Evolutionary conservation across 306 rosid genomes (phyloP).

Genomic region (Malus sylvestris): DNA sequence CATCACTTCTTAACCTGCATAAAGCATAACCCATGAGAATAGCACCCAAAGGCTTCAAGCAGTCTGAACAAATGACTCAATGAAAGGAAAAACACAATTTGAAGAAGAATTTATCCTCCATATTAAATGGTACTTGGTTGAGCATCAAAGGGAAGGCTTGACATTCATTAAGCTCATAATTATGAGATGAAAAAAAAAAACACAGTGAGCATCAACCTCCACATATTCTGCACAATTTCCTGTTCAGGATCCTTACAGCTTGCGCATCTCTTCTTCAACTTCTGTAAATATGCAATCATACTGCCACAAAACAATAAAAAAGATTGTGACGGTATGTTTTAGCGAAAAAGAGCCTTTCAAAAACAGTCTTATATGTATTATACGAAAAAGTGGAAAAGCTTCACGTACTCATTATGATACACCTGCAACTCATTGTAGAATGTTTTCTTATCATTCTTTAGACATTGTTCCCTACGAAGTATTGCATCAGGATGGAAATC

Average conservation of each 20-base stretch:
- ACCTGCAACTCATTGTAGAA: conserved; percentile 55
- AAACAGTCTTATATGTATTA: background rate
- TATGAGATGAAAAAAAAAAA: background rate
- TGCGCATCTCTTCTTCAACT: conserved; percentile 60
- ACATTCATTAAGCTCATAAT: background rate
- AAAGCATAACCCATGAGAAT: background rate
- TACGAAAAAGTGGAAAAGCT: background rate
- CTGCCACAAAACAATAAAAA: conserved; percentile 46
- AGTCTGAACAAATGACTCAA: background rate
- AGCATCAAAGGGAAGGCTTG: background rate
- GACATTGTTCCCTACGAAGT: conserved; percentile 40
- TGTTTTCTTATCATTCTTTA: conserved; percentile 49
- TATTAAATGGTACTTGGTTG: background rate
- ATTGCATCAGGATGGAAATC: conserved; percentile 82
- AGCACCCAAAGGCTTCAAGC: background rate
- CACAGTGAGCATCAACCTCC: conserved; percentile 49
- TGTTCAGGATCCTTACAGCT: conserved; percentile 69
- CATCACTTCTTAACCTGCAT: conserved; percentile 51
- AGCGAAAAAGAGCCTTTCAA: background rate
- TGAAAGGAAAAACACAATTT: background rate
- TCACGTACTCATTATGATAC: conserved; percentile 79
- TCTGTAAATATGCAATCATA: conserved; percentile 57
- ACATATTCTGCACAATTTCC: conserved; percentile 50
- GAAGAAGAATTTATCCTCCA: background rate
- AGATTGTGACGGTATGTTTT: background rate